Conservation (phyloP, 495 filamentous ascomycete species). For the Neurospora sp. region DNA sequence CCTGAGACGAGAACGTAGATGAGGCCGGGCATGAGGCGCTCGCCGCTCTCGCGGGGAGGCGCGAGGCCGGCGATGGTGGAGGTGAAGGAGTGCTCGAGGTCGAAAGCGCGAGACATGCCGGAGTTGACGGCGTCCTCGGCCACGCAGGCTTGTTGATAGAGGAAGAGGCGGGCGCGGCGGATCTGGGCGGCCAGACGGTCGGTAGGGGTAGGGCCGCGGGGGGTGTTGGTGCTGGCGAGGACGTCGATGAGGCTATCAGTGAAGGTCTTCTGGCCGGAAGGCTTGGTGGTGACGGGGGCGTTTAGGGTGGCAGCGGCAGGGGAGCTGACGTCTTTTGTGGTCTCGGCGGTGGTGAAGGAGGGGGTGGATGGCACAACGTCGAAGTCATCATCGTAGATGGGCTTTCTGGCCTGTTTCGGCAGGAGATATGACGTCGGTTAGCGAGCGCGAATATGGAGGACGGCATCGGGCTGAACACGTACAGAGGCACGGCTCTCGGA, state of each 20-base stretch:
- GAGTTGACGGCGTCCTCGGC: conserved; percentile 71
- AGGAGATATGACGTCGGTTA: not conserved
- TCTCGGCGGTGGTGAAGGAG: conserved; percentile 6
- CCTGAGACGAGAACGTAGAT: conserved; percentile 85
- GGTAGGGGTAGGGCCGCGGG: conserved; percentile 66
- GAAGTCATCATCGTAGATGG: conserved; percentile 81
- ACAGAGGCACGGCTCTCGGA: conserved; percentile 26
- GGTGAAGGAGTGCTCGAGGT: conserved; percentile 75
- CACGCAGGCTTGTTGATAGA: conserved; percentile 59
- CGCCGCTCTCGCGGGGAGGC: conserved; percentile 68
- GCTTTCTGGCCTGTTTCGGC: conserved; percentile 50
- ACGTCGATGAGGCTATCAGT: not conserved
- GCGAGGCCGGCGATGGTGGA: conserved; percentile 77
- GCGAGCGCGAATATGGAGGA: not conserved
- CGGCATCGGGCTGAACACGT: conserved; percentile 5
- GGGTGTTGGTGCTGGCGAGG: conserved; percentile 9
- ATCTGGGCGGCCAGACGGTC: conserved; percentile 84
- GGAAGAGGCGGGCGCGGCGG: conserved; percentile 64
- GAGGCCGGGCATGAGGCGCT: conserved; percentile 72
- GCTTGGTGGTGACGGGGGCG: not conserved
- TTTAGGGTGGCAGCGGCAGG: conserved; percentile 13
- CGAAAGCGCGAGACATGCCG: conserved; percentile 61
- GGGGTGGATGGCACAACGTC: conserved; percentile 29
- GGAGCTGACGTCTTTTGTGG: conserved; percentile 22
- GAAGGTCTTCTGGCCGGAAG: conserved; percentile 7